phyloP scores from a whole-genome alignment of 2,329 filamentous ascomycete genomes.

The Pseudogymnoascus sp. region DNA sequence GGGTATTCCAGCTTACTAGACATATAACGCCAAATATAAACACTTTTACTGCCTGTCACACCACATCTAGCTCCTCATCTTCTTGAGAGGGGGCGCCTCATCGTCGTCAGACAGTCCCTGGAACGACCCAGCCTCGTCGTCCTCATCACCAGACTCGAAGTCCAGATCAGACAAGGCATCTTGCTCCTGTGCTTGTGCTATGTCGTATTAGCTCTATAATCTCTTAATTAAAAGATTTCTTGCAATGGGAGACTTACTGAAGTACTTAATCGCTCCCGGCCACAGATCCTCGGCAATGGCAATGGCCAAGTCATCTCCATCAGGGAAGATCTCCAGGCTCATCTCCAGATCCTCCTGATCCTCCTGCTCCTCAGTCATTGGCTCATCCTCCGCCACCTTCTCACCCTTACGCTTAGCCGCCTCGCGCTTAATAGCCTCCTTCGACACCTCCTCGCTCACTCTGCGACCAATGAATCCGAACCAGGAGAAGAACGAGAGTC shows the following conservation, averaged over 20 bases:
- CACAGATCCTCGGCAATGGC: slow-evolving; percentile 80
- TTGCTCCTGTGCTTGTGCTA: slow-evolving; percentile 64
- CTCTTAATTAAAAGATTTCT: slow-evolving; percentile 30
- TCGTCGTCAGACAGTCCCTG: slow-evolving; percentile 2
- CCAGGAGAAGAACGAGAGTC: slow-evolving; percentile 78
- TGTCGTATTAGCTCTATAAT: neutral
- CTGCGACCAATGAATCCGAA: slow-evolving; percentile 72
- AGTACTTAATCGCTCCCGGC: slow-evolving; percentile 83
- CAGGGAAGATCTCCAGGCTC: slow-evolving; percentile 78
- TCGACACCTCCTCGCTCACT: slow-evolving; percentile 66
- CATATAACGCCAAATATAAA: slow-evolving; percentile 1
- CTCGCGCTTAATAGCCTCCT: slow-evolving; percentile 52
- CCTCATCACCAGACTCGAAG: slow-evolving; percentile 57
- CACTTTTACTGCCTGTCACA: neutral
- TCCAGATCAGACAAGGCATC: slow-evolving; percentile 62
- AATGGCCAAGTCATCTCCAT: slow-evolving; percentile 74
- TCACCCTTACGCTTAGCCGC: slow-evolving; percentile 45
- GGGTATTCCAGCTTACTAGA: slow-evolving; percentile 9
- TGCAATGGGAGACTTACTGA: slow-evolving; percentile 54
- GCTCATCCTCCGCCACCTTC: slow-evolving; percentile 35
- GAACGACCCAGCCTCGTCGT: slow-evolving; percentile 36
- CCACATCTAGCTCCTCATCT: slow-evolving; percentile 1
- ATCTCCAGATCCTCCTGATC: slow-evolving; percentile 54
- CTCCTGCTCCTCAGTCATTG: slow-evolving; percentile 36
- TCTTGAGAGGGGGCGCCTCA: neutral